Evolutionary conservation across 495 filamentous ascomycete species (phyloP).

Genomic region (Xylona heveae): DNA sequence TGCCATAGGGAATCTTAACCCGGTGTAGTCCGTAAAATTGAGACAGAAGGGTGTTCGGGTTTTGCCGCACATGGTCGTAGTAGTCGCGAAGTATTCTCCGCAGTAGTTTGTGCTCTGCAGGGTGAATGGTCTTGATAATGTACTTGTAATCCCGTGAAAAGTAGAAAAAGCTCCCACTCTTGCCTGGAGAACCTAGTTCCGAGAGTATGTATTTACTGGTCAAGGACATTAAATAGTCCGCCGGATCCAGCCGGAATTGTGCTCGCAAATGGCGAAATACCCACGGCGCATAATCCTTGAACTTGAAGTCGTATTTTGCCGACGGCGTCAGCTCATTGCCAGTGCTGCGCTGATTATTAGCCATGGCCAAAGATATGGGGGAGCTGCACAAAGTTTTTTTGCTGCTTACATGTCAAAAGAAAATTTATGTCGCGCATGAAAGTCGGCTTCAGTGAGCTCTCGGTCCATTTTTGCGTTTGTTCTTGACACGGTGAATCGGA

Average conservation of each 20-base stretch:
- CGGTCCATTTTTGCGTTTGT: slow-evolving; percentile 95
- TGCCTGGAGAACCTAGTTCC: slow-evolving; percentile 88
- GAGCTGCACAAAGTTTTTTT: too few species aligned
- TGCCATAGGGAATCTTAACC: slow-evolving; percentile 94
- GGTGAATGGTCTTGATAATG: slow-evolving; percentile 99
- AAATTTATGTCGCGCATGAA: slow-evolving; percentile 83
- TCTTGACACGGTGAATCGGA: slow-evolving; percentile 86
- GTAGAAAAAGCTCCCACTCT: slow-evolving; percentile 99
- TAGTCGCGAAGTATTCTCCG: slow-evolving; percentile 85
- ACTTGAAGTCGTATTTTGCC: slow-evolving; percentile 99
- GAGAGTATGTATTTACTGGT: slow-evolving; percentile 98
- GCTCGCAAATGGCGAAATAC: slow-evolving; percentile 86
- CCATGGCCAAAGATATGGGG: too few species aligned
- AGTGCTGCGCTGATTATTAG: slow-evolving; percentile 30
- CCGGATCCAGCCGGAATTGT: slow-evolving; percentile 81
- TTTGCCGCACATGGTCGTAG: slow-evolving; percentile 76
- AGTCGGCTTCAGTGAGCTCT: slow-evolving; percentile 71
- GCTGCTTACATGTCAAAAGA: slow-evolving; percentile 83
- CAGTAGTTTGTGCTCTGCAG: slow-evolving; percentile 86
- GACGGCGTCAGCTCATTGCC: slow-evolving; percentile 95
- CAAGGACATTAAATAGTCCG: slow-evolving; percentile 94
- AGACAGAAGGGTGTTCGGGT: slow-evolving; percentile 90
- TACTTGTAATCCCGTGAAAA: slow-evolving; percentile 99
- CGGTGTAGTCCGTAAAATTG: slow-evolving; percentile 97
- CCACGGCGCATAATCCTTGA: slow-evolving; percentile 99